Base-by-base conservation (phyloP, 1,284 basidiomycete genomes). In the Pseudozyma sp. region DNA sequence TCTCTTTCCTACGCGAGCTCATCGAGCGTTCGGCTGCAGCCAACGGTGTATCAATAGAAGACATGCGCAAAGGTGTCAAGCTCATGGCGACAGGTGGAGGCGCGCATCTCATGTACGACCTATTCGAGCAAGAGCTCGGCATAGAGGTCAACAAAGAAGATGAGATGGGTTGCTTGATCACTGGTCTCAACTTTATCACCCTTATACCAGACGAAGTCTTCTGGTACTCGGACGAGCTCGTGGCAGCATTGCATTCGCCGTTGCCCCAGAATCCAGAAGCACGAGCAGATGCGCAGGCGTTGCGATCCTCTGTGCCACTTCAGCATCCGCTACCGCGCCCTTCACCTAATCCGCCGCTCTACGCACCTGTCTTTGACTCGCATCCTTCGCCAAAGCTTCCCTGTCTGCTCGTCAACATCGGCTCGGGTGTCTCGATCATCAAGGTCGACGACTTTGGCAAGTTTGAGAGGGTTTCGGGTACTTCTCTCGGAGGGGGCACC, bases 21-120 rank as follows among this genome's bases (percentile, higher is more conserved):
- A 97, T 99, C 82, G 88, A 90, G 75, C 90, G 91, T 30, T 94
- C 92, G 33, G 96, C 97, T 8, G 85, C 88, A 46, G 89, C 92
- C n/a, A 98, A 99, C 83, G 88, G 90, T 35, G 96, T 99, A 11
- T 89, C 91, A 0, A 90, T 97, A 71, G 90, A 90, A 61, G 91
- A 94, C 81, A 98, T 99, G 96, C 91, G 92, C 74, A 88, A 89
- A 62, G 91, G 92, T 48, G 95, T 99, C 83, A 95, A 96, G 87
- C 94, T 99, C 81, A 93, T 97, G 90, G 94, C 95, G 5, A 99
- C 97, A 0, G 97, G 97, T 42, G 97, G 97, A 13, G 97, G 97
- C 46, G 96, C 96, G 45, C 94, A 98, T 87, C 90, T 90, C 81
- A 98, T 95, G 86, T 91, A 95, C 85, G 92, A 94, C 78, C 86